phyloP scores from a whole-genome alignment of 495 filamentous ascomycete species.

The Hypoxylon rickii region DNA sequence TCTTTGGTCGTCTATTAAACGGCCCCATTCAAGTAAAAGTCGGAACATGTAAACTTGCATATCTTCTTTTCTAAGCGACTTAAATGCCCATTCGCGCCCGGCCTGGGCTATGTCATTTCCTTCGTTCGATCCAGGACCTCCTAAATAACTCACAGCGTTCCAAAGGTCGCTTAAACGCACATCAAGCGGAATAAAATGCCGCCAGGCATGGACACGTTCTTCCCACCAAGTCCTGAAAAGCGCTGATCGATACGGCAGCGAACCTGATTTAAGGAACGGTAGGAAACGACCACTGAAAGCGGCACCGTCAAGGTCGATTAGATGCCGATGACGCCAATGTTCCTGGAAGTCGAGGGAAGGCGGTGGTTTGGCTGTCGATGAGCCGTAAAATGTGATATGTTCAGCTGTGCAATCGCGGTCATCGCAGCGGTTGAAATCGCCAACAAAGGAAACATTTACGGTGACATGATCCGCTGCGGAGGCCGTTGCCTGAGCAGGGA shows the following conservation, averaged over 20 bases:
- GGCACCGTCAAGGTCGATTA: slow-evolving; percentile 73
- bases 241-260: slow-evolving; percentile 65
- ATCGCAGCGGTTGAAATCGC: slow-evolving; percentile 57
- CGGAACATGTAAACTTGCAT: slow-evolving; percentile 85
- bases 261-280: slow-evolving; percentile 64
- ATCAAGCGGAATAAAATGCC: slow-evolving; percentile 79
- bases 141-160: slow-evolving; percentile 65
- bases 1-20: slow-evolving; percentile 65
- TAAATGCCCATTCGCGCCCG: slow-evolving; percentile 65
- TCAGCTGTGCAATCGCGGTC: slow-evolving; percentile 42
- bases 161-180: slow-evolving; percentile 65
- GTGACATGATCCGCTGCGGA: slow-evolving; percentile 8
- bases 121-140: slow-evolving; percentile 34
- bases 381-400: slow-evolving; percentile 56
- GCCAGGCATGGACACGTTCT: slow-evolving; percentile 69
- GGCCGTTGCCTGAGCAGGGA: background rate
- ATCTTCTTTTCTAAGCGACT: slow-evolving; percentile 73
- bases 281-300: slow-evolving; percentile 65
- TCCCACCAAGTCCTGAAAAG: slow-evolving; percentile 80
- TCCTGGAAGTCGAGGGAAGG: slow-evolving; percentile 37
- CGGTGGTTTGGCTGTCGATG: slow-evolving; percentile 56
- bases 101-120: slow-evolving; percentile 64
- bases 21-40: slow-evolving; percentile 74
- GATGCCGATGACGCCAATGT: slow-evolving; percentile 59
- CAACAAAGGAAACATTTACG: slow-evolving; percentile 40